phyloP scores from a whole-genome alignment of 169 alveolate genomes.

The Plasmodium vinckei region DNA sequence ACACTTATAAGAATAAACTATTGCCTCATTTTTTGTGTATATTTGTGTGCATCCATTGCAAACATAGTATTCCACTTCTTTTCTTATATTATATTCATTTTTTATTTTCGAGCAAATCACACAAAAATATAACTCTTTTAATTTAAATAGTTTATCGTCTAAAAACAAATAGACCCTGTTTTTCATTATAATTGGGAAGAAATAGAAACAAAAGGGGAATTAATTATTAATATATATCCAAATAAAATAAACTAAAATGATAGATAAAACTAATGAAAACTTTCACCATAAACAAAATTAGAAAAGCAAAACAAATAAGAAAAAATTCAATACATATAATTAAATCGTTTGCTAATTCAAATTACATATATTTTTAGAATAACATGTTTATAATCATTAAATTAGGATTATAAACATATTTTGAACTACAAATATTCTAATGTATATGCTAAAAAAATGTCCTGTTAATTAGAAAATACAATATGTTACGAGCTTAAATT shows the following conservation, averaged over 20 bases:
- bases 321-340: too few relatives aligned
- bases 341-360: too few relatives aligned
- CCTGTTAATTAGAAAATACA: too few relatives aligned
- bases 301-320: too few relatives aligned
- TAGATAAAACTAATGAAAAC: neutral
- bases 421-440: too few relatives aligned
- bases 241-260: neutral
- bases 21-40: constrained; percentile 40
- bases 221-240: too few relatives aligned
- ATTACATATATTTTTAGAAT: too few relatives aligned
- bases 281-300: neutral
- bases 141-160: constrained; percentile 63
- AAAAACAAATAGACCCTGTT: constrained; percentile 45
- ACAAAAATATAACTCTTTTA: constrained; percentile 68
- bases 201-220: neutral
- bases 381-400: too few relatives aligned
- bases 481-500: too few relatives aligned
- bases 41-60: constrained; percentile 71
- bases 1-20: constrained; percentile 60
- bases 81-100: constrained; percentile 52
- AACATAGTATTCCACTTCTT: constrained; percentile 61
- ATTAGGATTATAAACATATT: too few relatives aligned
- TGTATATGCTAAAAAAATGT: too few relatives aligned
- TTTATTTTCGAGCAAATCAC: constrained; percentile 55
- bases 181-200: constrained; percentile 40